These are phyloP conservation scores for Auricularia auricula-judae DNA, from an alignment of 768 basidiomycete species.

Conservation along the genomic window DNA sequence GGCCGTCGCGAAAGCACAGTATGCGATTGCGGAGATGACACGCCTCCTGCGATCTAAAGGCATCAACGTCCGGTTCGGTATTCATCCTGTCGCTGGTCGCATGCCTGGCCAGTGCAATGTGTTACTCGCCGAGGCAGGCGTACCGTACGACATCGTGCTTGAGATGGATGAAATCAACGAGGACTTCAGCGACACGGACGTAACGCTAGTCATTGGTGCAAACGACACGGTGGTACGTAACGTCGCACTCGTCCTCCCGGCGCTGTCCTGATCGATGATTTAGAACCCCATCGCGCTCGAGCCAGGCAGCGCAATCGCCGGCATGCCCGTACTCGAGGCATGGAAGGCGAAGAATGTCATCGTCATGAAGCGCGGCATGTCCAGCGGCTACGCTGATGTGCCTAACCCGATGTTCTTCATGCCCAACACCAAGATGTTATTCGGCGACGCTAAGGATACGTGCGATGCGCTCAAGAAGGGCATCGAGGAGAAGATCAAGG, in stretches of 20 bases:
- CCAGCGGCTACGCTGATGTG: conserved; percentile 83
- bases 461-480: conserved; percentile 48
- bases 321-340: conserved; percentile 85
- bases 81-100: conserved; percentile 84
- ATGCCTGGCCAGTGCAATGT: conserved; percentile 94
- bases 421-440: conserved; percentile 82
- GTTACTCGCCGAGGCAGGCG: conserved; percentile 80
- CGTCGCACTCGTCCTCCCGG: too few relatives aligned
- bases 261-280: too few relatives aligned
- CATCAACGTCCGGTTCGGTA: conserved; percentile 74
- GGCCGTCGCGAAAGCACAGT: conserved; percentile 88
- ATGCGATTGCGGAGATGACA: conserved; percentile 62
- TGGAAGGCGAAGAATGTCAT: conserved; percentile 92
- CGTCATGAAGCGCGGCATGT: conserved; percentile 88
- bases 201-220: conserved; percentile 85
- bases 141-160: conserved; percentile 69
- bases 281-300: conserved; percentile 77
- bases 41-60: conserved; percentile 60
- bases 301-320: conserved; percentile 77
- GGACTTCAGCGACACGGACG: conserved; percentile 78
- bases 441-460: conserved; percentile 84
- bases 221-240: conserved; percentile 61
- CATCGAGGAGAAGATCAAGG: conserved; percentile 11
- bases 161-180: conserved; percentile 96
- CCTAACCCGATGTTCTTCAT: conserved; percentile 94